Percentiles rank a stretch among this genome's conserved stretches.
Evolutionary conservation across 495 filamentous ascomycete species (phyloP).

Genomic region (Neurospora terricola): DNA sequence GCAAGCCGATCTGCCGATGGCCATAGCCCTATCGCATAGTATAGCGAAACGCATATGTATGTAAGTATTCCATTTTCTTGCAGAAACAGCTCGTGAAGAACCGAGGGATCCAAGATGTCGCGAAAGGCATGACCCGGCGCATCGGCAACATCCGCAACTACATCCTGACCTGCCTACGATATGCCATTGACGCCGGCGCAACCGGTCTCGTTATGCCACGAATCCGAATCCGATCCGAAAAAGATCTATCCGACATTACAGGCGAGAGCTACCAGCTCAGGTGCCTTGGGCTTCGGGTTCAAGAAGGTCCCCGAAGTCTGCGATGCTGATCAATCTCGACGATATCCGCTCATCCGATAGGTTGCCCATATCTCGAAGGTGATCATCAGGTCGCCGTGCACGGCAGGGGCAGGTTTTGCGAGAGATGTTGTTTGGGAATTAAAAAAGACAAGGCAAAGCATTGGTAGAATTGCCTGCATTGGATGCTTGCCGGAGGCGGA

Average conservation of each 20-base stretch:
- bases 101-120: background rate
- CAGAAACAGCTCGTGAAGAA: background rate
- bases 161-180: constrained; percentile 40
- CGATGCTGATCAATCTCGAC: background rate
- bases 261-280: constrained; percentile 7
- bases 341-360: too few species aligned
- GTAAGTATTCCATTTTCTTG: background rate
- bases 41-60: background rate
- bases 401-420: too few species aligned
- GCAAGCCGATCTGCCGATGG: background rate
- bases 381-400: too few species aligned
- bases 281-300: background rate
- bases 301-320: background rate
- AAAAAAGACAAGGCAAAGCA: too few species aligned
- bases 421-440: background rate
- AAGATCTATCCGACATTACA: constrained; percentile 24
- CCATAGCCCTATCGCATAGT: background rate
- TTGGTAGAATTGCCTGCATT: too few species aligned
- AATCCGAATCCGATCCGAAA: constrained; percentile 24
- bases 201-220: constrained; percentile 33
- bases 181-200: constrained; percentile 40
- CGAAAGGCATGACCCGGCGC: background rate
- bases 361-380: too few species aligned
- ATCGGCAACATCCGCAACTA: constrained; percentile 45
- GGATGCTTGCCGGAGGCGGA: too few species aligned